phyloP scores from a whole-genome alignment of 2,329 filamentous ascomycete species.

The Chaetomium olivaceum region DNA sequence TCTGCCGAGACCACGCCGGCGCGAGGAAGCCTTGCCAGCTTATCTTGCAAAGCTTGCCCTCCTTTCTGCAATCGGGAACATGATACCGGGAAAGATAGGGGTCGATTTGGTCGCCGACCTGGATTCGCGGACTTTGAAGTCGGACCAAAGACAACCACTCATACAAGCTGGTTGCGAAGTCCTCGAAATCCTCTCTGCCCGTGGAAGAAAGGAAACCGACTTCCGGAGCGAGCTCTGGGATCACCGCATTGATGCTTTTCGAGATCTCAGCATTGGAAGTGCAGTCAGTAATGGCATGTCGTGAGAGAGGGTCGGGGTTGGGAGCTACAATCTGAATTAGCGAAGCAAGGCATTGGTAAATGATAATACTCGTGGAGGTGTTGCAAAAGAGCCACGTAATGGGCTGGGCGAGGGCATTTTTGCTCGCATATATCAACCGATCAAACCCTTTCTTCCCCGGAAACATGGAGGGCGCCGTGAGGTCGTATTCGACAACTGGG shows the following conservation, averaged over 20 bases:
- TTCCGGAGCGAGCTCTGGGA: conserved; percentile 34
- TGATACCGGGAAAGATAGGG: conserved; percentile 68
- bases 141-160: conserved; percentile 74
- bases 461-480: conserved; percentile 73
- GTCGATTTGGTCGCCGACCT: conserved; percentile 60
- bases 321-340: conserved; percentile 45
- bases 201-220: conserved; percentile 39
- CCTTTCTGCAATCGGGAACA: conserved; percentile 47
- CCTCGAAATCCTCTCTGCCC: conserved; percentile 57
- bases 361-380: conserved; percentile 45
- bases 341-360: conserved; percentile 13
- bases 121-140: conserved; percentile 65
- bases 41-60: conserved; percentile 49
- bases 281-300: conserved; percentile 47
- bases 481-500: conserved; percentile 73
- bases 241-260: conserved; percentile 1
- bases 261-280: conserved; percentile 36
- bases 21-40: conserved; percentile 62
- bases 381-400: conserved; percentile 79
- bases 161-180: conserved; percentile 63
- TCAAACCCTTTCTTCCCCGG: conserved; percentile 83
- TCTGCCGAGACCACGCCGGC: conserved; percentile 52
- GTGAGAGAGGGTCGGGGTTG: conserved; percentile 51
- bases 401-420: conserved; percentile 69
- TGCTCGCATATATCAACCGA: conserved; percentile 73